Evolutionary conservation across 208 protist genomes (phyloP), one percentile per base, ranked within the genome.

Genomic region (Balamuthia mandrillaris): DNA sequence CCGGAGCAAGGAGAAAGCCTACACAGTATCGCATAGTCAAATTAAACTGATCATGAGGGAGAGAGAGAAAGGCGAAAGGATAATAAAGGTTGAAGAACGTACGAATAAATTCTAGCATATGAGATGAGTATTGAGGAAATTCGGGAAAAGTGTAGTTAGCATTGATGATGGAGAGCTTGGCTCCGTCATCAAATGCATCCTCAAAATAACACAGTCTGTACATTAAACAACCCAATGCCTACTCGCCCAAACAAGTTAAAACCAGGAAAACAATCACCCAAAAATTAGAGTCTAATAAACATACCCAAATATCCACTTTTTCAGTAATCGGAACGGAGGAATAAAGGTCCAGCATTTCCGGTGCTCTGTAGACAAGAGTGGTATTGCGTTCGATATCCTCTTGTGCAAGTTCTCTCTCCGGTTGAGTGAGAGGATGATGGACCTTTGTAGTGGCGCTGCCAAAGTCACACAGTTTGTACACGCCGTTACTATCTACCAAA

Each of bases 381-480:
- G 74, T 81, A 35, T 81, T 81, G 10, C 74, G 47, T 37, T 81
- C 74, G 12, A 81, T 81, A 35, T 81, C 74, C 5, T 33, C 47
- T 18, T 81, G 51, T 6, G 74, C 74, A 10, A 35, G 51, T n/a
- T 81, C 74, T 29, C 74, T 45, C 74, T 81, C 51, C 16, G 74
- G 21, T n/a, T n/a, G 27, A 4, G 74, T 81, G 33, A 47, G 35
- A 6, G 74, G 74, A 35, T 63, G 54, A 24, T 81, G 74, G 33
- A 31, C 45, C 21, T 65, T 37, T 1, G 74, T 44, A 0, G 74
- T 81, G 18, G 74, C 45, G 39, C 74, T 81, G 18, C 74, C 74
- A 81, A 81, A 81, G 42, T 81, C 74, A 29, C 74, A 81, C 33
- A 81, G 74, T 52, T 81, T 81, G 74, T 81, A 81, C 39, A 52